phyloP scores from a whole-genome alignment of 2,329 filamentous ascomycete species.

The Penicillium vulpinum region DNA sequence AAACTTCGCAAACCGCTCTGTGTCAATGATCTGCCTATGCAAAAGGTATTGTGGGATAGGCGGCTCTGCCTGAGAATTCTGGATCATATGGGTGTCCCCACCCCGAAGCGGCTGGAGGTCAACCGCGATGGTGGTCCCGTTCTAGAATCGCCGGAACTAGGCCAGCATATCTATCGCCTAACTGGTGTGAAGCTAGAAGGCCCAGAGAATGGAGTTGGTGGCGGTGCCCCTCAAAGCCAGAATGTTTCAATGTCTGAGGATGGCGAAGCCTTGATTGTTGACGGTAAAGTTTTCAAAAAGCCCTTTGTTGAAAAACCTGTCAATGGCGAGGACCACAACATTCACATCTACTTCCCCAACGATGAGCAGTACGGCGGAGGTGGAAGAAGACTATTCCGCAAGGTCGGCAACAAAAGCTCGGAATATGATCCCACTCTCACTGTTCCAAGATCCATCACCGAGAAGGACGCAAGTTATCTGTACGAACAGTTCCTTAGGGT shows the following conservation, averaged over 20 bases:
- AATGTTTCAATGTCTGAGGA: constrained; percentile 86
- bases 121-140: constrained; percentile 87
- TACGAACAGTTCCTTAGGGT: constrained; percentile 97
- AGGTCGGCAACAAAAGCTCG: constrained; percentile 98
- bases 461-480: constrained; percentile 80
- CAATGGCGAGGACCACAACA: constrained; percentile 98
- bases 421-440: constrained; percentile 80
- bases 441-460: constrained; percentile 76
- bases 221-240: constrained; percentile 57
- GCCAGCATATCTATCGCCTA: constrained; percentile 74
- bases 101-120: constrained; percentile 83
- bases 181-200: constrained; percentile 76
- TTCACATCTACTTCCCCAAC: constrained; percentile 93
- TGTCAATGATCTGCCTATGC: constrained; percentile 96
- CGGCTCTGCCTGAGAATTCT: constrained; percentile 84
- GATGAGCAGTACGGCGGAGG: constrained; percentile 73
- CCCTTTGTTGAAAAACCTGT: constrained; percentile 98
- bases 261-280: constrained; percentile 82
- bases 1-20: constrained; percentile 93
- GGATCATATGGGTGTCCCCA: constrained; percentile 85
- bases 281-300: constrained; percentile 78
- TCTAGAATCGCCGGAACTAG: constrained; percentile 75
- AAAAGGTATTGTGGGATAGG: constrained; percentile 94
- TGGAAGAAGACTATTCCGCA: constrained; percentile 87
- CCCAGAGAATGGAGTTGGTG: constrained; percentile 65